Base-by-base conservation (phyloP, 768 basidiomycete species). In the Dacryopinax spathularia region DNA sequence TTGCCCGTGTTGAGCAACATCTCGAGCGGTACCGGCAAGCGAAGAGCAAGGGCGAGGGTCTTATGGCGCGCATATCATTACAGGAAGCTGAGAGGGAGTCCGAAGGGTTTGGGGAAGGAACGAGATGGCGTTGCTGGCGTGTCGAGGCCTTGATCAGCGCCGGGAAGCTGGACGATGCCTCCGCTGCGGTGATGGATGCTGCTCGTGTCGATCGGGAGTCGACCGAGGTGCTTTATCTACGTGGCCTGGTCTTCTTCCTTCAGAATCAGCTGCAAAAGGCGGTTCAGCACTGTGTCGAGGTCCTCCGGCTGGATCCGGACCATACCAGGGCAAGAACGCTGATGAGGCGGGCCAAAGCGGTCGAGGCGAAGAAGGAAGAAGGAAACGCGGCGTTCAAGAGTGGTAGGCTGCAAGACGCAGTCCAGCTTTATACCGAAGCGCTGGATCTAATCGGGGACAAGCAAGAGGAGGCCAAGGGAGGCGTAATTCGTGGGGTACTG, bases 291-390 rank as follows among this genome's bases (percentile, higher is more conserved):
- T 79, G 79, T 34, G 78, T 80, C 62, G 83, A 82, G 12, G 89
- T 90, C 0, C 79, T 94, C 6, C 81, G 87, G 25, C 75, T 85
- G 33, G 91, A 93, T 71, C 91, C 91, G 0, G 86, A 85, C 15
- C 82, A 88, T 68, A 83, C 83, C 64, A 77, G 76, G 5, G 89
- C 90, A 0, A 82, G 84, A 65, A 80, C 80, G 43, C 75, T 92
- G 62, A 81, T 91, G 41, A 87, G 84, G 72, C 82, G 88, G 5
- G 80, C 89, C n/a, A 88, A 86, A 68, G 87, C 88, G 34, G 83
- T 94, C 18, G 91, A 94, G 65, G 77, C 83, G 64, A 71, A 87
- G 41, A 93, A 93, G 70, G 91, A 92, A 66, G 90, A 90, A 66
- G 91, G 91, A 0, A 93, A 94, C 67, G 69, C 73, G 0, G 79